Evolutionary conservation across 192 early-diverging fungal genomes (phyloP), one percentile per base, ranked within the genome.

Genomic region (Gigaspora rosea): DNA sequence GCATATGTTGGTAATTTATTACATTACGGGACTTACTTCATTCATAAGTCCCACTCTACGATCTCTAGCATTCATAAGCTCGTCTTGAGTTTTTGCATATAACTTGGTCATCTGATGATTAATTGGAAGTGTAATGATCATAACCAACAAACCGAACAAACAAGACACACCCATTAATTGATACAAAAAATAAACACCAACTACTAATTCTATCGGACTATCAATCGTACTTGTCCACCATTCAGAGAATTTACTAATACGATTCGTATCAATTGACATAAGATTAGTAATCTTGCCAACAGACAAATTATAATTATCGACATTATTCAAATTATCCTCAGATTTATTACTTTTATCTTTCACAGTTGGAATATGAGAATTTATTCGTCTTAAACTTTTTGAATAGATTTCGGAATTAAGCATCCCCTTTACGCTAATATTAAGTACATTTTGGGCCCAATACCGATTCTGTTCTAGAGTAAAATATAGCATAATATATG

Each of bases 241-340:
- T 71, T 78, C 75, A 27, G 80, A 67, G 15, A 86, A 86, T 58
- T 88, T 87, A 8, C 84, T 79, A 10, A 94, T 81, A 73, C 89
- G 88, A 46, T 86, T 84, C 4, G 92, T 82, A 75, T 96, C 94
- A 0, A 90, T 88, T 8, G 90, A 87, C 82, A 93, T 91, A 70
- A 94, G 80, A 74, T 93, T 94, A 49, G 92, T 88, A 32, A 94
- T 87, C 61, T 88, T 91, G 48, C 92, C 92, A 36, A 87, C 81
- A 50, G 82, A 74, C 15, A 83, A 82, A 13, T 82, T 82, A 0
- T 80, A 71, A 16, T 79, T 72, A 0, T 83, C 79, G 59, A 82
- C 80, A 47, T 77, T 71, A 18, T 84, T 79, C 1, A 76, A 75
- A 35, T 78, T 73, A 68, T 35, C 64, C 15, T 66, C 51, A n/a